Evolutionary conservation across 2,329 filamentous ascomycete genomes (phyloP).

Genomic region (Colletotrichum siamense): DNA sequence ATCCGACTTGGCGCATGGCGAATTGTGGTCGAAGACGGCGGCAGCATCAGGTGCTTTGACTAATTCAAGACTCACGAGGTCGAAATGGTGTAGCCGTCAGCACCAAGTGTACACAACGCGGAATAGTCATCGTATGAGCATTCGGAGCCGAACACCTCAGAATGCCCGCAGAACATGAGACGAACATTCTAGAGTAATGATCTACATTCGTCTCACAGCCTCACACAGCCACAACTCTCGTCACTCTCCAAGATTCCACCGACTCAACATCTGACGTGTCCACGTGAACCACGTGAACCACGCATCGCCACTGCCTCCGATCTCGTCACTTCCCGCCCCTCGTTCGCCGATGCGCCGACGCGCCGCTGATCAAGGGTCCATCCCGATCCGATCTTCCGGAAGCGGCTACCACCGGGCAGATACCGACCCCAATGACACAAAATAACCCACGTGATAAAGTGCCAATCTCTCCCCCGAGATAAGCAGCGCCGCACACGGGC

Average conservation of each 20-base stretch:
- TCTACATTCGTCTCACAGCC: not conserved
- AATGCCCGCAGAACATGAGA: not conserved
- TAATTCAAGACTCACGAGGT: not conserved
- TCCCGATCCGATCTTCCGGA: not conserved
- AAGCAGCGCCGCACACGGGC: not conserved
- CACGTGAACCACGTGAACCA: not conserved
- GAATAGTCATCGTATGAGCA: not conserved
- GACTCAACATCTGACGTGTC: not conserved
- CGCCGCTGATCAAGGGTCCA: not conserved
- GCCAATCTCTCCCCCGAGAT: not conserved
- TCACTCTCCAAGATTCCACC: not conserved
- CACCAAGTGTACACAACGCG: not conserved
- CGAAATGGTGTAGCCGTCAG: not conserved
- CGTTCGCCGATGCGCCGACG: not conserved
- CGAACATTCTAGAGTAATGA: not conserved
- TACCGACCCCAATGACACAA: not conserved
- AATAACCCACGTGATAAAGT: not conserved
- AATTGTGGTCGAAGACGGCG: not conserved
- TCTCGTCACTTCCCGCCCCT: not conserved
- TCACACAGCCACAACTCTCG: not conserved
- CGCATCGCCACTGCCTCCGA: not conserved
- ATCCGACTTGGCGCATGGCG: not conserved
- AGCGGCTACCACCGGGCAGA: not conserved
- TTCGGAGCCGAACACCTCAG: rapidly evolving
- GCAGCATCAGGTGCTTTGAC: not conserved